These are phyloP conservation scores for Lepiota brunneoincarnata DNA, from an alignment of 768 basidiomycete species.

Conservation along the genomic window DNA sequence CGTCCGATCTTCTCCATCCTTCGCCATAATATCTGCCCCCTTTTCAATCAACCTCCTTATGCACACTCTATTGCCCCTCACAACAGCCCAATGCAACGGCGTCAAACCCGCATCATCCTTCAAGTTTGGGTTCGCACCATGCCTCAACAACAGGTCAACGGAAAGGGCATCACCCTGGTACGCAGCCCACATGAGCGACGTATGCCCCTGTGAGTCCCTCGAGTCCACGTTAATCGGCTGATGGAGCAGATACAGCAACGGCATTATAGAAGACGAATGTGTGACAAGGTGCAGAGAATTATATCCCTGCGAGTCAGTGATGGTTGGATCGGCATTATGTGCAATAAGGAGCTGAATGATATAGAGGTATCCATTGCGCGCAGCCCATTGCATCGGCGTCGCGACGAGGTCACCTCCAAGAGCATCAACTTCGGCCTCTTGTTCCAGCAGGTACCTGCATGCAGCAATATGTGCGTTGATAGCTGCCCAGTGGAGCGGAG, in stretches of 20 bases:
- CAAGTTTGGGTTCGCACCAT: slow-evolving; percentile 77
- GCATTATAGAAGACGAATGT: slow-evolving; percentile 93
- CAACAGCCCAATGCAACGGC: slow-evolving; percentile 96
- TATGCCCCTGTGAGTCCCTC: slow-evolving; percentile 89
- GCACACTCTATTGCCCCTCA: slow-evolving; percentile 86
- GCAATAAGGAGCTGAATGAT: slow-evolving; percentile 89
- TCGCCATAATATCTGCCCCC: slow-evolving; percentile 77
- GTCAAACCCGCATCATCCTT: slow-evolving; percentile 82
- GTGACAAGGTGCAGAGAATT: slow-evolving; percentile 94
- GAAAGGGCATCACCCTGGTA: slow-evolving; percentile 98
- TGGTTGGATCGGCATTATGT: slow-evolving; percentile 89
- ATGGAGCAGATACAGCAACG: slow-evolving; percentile 85
- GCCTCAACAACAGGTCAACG: slow-evolving; percentile 84
- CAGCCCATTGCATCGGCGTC: slow-evolving; percentile 98
- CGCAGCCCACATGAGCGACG: slow-evolving; percentile 97
- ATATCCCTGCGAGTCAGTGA: slow-evolving; percentile 92
- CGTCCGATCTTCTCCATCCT: slow-evolving; percentile 83
- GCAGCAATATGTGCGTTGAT: slow-evolving; percentile 94
- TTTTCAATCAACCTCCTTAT: slow-evolving; percentile 84
- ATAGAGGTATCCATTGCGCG: slow-evolving; percentile 94
- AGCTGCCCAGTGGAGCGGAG: slow-evolving; percentile 96
- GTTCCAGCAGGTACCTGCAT: slow-evolving; percentile 83
- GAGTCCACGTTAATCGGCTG: slow-evolving; percentile 93
- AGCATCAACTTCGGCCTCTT: slow-evolving; percentile 94
- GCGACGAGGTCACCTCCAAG: slow-evolving; percentile 92